Evolutionary conservation across 2,329 filamentous ascomycete genomes (phyloP), one percentile per base, ranked within the genome.

Genomic region (Esteya vermicola): DNA sequence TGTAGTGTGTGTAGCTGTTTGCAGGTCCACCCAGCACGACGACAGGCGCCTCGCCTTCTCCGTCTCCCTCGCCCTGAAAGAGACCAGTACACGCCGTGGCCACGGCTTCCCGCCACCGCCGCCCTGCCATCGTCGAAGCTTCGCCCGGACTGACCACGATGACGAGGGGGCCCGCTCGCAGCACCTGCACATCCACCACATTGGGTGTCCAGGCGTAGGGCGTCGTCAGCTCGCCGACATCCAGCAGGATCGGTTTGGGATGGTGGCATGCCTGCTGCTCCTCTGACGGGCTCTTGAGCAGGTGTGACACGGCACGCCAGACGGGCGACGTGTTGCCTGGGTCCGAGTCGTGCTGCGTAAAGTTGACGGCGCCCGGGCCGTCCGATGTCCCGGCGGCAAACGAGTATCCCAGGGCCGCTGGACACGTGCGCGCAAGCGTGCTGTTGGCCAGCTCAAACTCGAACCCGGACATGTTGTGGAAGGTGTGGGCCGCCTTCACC

Each of bases 131-230:
- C 5, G 88, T 95, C 0, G 83, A 91, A 1, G 83, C 85, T 58
- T 95, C 89, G 23, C 85, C 85, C 0, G 88, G 81, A 25, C 81
- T 81, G 22, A 94, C 75, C 45, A 95, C 77, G 45, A 95, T 80
- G 42, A 93, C 65, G 7, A 95, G 61, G 52, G 91, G 83, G 0
- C 89, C 89, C 1, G 89, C 81, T 12, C 89, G 81, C 13, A 95
- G 67, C 23, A 81, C 68, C 54, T 95, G 89, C 9, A 95, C 71
- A 54, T 95, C 85, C 34, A 93, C 86, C 35, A 95, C 77, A 50
- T 95, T 95, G 1, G 89, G 85, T 0, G 81, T 78, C 89, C 89
- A 96, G 7, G 74, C 64, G 57, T 95, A 95, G 0, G 89, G 89
- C 9, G 60, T 61, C 4, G 65, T 64, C n/a, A 86, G 72, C 53